Conservation (phyloP, 1,284 basidiomycete genomes). For the Earliella scabrosa region DNA sequence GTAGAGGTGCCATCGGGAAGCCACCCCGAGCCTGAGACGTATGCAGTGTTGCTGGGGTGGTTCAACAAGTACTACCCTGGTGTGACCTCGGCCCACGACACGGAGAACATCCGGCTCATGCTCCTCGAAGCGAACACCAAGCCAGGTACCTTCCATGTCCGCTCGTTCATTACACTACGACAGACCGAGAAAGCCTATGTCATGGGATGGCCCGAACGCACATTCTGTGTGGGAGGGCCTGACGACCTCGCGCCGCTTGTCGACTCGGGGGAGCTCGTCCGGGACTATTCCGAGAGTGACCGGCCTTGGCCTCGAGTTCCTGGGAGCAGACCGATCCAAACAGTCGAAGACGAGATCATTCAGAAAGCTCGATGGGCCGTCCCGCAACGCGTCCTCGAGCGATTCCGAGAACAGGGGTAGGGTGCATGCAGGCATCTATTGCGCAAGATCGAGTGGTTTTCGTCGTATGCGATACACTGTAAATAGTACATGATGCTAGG, state of each 20-base stretch:
- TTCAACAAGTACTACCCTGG: constrained; percentile 11
- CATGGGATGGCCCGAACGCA: constrained; percentile 9
- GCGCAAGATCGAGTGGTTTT: no score
- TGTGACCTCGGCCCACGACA: background rate
- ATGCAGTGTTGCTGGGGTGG: constrained; percentile 14
- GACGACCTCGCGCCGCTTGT: background rate
- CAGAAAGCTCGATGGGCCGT: constrained; percentile 1
- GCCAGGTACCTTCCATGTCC: constrained; percentile 7
- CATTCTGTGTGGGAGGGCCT: constrained; percentile 4
- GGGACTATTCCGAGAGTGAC: background rate
- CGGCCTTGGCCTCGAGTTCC: background rate
- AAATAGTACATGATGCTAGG: background rate
- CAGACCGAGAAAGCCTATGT: constrained; percentile 4
- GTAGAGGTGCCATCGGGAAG: background rate
- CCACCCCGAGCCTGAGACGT: no score
- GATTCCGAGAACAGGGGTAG: background rate
- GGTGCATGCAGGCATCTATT: background rate
- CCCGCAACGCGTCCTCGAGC: constrained; percentile 6
- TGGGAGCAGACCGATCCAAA: background rate
- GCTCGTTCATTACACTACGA: constrained; percentile 13
- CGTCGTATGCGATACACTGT: background rate
- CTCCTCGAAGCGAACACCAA: constrained; percentile 11
- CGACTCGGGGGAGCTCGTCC: background rate
- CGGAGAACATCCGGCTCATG: constrained; percentile 11
- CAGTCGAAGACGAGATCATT: constrained; percentile 2